Evolutionary conservation across 2,329 filamentous ascomycete species (phyloP).

Genomic region (Monilinia aucupariae): DNA sequence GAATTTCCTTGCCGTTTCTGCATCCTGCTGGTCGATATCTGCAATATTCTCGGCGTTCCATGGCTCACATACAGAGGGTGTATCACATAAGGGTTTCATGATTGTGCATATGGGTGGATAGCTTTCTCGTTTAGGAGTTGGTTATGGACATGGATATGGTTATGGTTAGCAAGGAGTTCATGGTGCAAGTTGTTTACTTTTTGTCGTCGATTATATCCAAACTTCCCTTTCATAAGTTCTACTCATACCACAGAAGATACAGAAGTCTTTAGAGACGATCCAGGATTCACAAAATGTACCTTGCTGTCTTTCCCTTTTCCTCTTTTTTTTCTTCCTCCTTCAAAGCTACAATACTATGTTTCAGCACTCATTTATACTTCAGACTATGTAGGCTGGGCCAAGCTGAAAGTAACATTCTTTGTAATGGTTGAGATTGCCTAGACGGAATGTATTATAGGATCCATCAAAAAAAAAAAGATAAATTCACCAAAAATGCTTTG

Average conservation of each 20-base stretch:
- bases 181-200: not conserved
- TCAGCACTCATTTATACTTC: not conserved
- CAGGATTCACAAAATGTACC: not conserved
- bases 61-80: not conserved
- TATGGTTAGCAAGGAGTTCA: conserved; percentile 8
- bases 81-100: not conserved
- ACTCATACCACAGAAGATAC: not conserved
- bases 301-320: not conserved
- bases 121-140: not conserved
- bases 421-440: not conserved
- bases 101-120: conserved; percentile 6
- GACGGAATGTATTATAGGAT: not conserved
- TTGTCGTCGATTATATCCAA: conserved; percentile 5
- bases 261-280: not conserved
- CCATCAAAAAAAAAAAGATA: too few relatives aligned
- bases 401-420: not conserved
- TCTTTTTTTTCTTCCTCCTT: not conserved
- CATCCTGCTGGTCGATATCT: conserved; percentile 1
- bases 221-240: not conserved
- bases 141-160: not conserved
- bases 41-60: conserved; percentile 10
- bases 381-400: not conserved
- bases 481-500: not conserved
- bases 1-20: conserved; percentile 6
- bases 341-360: not conserved